Base-by-base conservation (phyloP, 2,329 filamentous ascomycete species). In the Botrytis fragariae region DNA sequence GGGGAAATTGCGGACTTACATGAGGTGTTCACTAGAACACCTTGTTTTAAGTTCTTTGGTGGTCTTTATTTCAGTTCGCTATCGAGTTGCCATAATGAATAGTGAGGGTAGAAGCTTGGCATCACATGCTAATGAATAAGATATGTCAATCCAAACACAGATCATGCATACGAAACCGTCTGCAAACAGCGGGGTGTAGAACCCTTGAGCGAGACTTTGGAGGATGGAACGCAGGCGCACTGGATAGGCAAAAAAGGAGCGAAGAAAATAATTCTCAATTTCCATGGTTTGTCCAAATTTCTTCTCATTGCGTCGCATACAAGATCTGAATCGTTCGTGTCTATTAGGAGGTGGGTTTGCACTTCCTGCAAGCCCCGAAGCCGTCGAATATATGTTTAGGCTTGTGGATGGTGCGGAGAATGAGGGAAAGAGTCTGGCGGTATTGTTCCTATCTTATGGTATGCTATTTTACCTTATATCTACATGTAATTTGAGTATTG, bases 391-490 rank as follows among this genome's bases (percentile, higher is more conserved):
- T 64, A 75, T 79, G 73, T 77, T 76, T 69, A 74, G 74, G 61
- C 44, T 77, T 44, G 64, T 77, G 7, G 73, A 76, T 20, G 18
- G 22, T 16, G 69, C 86, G 32, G 78, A 81, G n/a, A 79, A 80
- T 14, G 76, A 78, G 42, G 84, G 83, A 60, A 84, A 86, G 69
- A 82, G 83, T 45, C 80, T 87, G 44, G 83, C 86, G 29, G 80
- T 86, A 65, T 84, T 90, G 67, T 80, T 87, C 37, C 83, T 89
- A n/a, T 85, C 85, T 57, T 91, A 91, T 80, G 86, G 86, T 77
- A 74, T 29, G 4, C 51, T 32, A 32, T 25, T 45, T 22, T 59
- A 10, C 18, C 6, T 67, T 29, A 18, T 25, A 37, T n/a, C 59
- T 20, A 7, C 8, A 4, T 42, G 39, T 57, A 7, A 14, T 60